A percentile compares a stretch with the other conserved stretches of the same genome.
Evolutionary conservation across 2,329 filamentous ascomycete genomes (phyloP).

Genomic region (Ascocoryne sarcoides): DNA sequence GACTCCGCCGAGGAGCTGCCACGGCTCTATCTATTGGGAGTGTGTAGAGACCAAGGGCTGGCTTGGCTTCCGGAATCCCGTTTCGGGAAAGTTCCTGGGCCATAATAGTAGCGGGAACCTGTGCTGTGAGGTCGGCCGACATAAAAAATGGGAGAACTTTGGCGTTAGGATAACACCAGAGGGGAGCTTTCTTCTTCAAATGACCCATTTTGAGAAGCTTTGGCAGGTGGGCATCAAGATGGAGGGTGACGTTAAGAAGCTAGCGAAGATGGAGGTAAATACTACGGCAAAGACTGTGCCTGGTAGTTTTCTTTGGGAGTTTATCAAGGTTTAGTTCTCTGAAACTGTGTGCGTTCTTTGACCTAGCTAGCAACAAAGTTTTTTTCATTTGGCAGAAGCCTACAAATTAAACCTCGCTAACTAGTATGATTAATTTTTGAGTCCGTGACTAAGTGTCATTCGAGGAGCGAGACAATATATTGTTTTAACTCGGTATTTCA

Average conservation of each 20-base stretch:
- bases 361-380: too few relatives aligned
- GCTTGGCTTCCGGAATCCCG: slow-evolving; percentile 15
- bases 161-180: slow-evolving; percentile 14
- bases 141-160: slow-evolving; percentile 17
- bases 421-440: too few relatives aligned
- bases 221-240: slow-evolving; percentile 12
- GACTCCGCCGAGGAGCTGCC: slow-evolving; percentile 8
- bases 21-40: slow-evolving; percentile 15
- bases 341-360: too few relatives aligned
- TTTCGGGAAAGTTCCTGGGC: slow-evolving; percentile 14
- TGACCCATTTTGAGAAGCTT: slow-evolving; percentile 18
- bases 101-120: slow-evolving; percentile 11
- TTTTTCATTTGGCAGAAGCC: too few relatives aligned
- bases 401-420: too few relatives aligned
- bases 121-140: slow-evolving; percentile 8
- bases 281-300: too few relatives aligned
- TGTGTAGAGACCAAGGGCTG: slow-evolving; percentile 19
- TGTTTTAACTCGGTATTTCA: too few relatives aligned
- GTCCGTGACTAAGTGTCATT: too few relatives aligned
- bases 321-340: slow-evolving; percentile 15
- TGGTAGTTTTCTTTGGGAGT: slow-evolving; percentile 20
- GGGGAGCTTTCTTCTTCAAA: slow-evolving; percentile 16
- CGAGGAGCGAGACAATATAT: too few relatives aligned
- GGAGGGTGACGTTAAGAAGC: slow-evolving; percentile 9
- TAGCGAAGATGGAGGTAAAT: slow-evolving; percentile 13